Percentiles rank a stretch among this genome's conserved stretches.
These are phyloP conservation scores for Malania oleifera DNA, from an alignment of 164 flowering plant genomes.

Conservation along the genomic window DNA sequence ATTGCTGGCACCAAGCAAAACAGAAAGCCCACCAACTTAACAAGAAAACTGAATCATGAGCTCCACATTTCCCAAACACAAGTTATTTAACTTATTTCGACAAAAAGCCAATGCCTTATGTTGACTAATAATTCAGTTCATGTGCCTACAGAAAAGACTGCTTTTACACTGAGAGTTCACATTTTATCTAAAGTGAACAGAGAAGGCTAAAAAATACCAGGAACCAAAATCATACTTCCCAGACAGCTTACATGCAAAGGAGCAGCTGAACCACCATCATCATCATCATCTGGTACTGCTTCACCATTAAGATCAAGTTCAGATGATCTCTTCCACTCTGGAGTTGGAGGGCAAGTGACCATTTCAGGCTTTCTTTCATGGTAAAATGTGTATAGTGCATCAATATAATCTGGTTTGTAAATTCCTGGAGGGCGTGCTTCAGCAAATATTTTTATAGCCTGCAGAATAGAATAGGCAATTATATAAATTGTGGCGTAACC, in stretches of 20 bases:
- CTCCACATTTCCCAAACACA: no score
- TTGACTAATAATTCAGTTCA: no score
- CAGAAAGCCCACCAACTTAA: no score
- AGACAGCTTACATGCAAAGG: conserved; percentile 47
- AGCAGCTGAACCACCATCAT: conserved; percentile 60
- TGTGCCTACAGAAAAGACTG: no score
- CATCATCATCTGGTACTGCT: conserved; percentile 85
- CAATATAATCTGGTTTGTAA: conserved; percentile 88
- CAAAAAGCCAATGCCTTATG: not conserved
- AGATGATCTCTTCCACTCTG: conserved; percentile 94
- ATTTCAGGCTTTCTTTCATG: conserved; percentile 83
- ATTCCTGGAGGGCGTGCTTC: conserved; percentile 97
- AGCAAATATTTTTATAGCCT: conserved; percentile 82
- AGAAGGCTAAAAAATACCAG: no score
- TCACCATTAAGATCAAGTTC: conserved; percentile 97
- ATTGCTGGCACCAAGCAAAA: no score
- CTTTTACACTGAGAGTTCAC: no score
- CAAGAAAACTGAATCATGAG: no score
- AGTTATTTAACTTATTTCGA: not conserved
- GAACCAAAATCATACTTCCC: not conserved
- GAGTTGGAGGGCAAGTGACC: conserved; percentile 75
- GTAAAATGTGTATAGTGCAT: conserved; percentile 75
- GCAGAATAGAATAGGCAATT: conserved; percentile 5
- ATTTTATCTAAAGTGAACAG: no score
- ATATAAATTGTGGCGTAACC: not conserved